These are phyloP conservation scores for Lepidium aucheri DNA, from an alignment of 345 rosid species.

Conservation along the genomic window DNA sequence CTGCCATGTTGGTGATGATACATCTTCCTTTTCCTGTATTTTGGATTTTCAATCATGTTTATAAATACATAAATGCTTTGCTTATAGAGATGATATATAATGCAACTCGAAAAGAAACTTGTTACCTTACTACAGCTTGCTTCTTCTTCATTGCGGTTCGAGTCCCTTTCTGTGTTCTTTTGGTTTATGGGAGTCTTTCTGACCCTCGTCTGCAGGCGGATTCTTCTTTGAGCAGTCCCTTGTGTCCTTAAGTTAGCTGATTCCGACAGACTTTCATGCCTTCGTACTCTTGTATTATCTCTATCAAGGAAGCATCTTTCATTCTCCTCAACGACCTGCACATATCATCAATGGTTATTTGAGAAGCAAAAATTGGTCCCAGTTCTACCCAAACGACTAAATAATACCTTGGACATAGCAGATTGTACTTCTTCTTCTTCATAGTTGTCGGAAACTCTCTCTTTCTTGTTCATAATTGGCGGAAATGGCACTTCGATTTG, in stretches of 20 bases:
- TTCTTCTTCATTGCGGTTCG: slow-evolving; percentile 30
- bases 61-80: background rate
- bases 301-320: slow-evolving; percentile 18
- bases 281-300: slow-evolving; percentile 43
- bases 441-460: slow-evolving; percentile 2
- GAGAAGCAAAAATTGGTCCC: background rate
- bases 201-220: slow-evolving; percentile 34
- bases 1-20: slow-evolving; percentile 8
- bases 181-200: background rate
- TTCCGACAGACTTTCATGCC: slow-evolving; percentile 24
- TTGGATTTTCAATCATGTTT: background rate
- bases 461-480: background rate
- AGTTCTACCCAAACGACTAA: background rate
- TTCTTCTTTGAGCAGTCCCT: slow-evolving; percentile 63
- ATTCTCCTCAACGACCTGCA: slow-evolving; percentile 14
- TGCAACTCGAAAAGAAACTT: background rate
- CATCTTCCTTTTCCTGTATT: slow-evolving; percentile 13
- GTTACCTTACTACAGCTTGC: slow-evolving; percentile 41
- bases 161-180: slow-evolving; percentile 10
- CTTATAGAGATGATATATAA: background rate
- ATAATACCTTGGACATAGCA: slow-evolving; percentile 18
- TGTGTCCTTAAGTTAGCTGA: slow-evolving; percentile 26
- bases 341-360: slow-evolving; percentile 3
- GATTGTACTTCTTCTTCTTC: slow-evolving; percentile 29
- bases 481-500: slow-evolving; percentile 3